Evolutionary conservation across 1,284 basidiomycete species (phyloP).

Genomic region (Irpex rosettiformis): DNA sequence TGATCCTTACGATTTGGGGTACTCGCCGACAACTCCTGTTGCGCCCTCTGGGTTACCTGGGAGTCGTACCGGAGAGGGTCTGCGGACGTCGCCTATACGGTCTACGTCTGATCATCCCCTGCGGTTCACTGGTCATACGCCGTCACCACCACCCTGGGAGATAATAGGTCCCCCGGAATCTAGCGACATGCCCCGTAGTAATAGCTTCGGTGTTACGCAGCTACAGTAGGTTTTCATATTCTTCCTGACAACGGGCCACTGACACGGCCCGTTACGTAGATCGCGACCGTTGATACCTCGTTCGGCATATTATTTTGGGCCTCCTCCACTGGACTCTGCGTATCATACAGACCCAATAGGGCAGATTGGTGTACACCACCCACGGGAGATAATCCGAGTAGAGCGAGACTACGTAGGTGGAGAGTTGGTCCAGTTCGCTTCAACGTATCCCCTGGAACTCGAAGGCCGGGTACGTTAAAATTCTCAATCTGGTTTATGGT

Average conservation of each 20-base stretch:
- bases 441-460: conserved; percentile 78
- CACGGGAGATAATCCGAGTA: conserved; percentile 80
- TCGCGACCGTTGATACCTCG: conserved; percentile 55
- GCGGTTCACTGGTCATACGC: conserved; percentile 33
- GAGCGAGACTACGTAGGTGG: conserved; percentile 83
- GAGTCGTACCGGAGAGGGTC: not conserved
- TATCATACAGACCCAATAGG: conserved; percentile 76
- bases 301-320: conserved; percentile 82
- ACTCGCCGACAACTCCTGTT: conserved; percentile 16
- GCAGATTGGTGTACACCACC: conserved; percentile 76
- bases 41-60: conserved; percentile 5
- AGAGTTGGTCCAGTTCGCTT: conserved; percentile 76
- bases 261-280: conserved; percentile 14
- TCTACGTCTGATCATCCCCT: conserved; percentile 28
- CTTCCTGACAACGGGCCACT: not conserved
- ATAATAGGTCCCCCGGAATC: conserved; percentile 43
- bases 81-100: conserved; percentile 5
- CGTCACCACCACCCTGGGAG: conserved; percentile 62
- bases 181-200: conserved; percentile 13
- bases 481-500: conserved; percentile 9
- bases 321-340: conserved; percentile 67
- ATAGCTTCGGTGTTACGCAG: not conserved
- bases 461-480: conserved; percentile 75
- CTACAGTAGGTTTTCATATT: not conserved
- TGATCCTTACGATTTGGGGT: conserved; percentile 18